A percentile compares a stretch with the other conserved stretches of the same genome.
phyloP scores from a whole-genome alignment of 2,329 filamentous ascomycete species.

The Podosphaera leucotricha region DNA sequence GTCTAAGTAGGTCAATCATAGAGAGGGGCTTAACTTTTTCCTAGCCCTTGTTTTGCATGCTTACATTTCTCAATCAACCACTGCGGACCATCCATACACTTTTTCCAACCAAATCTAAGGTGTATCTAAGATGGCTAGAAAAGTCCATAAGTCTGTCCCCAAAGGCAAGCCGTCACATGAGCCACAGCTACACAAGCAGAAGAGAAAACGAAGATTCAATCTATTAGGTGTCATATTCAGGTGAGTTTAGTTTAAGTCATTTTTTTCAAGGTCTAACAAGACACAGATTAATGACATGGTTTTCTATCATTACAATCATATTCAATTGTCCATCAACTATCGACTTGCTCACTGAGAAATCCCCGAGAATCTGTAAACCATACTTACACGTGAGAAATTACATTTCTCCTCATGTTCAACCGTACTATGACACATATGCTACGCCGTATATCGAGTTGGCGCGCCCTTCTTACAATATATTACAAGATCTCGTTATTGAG shows the following conservation, averaged over 20 bases:
- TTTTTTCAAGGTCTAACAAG: conserved; percentile 2
- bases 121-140: too few species aligned
- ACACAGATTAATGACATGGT: conserved; percentile 59
- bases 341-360: conserved; percentile 40
- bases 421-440: conserved; percentile 69
- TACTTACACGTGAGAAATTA: conserved; percentile 45
- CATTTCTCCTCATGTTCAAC: conserved; percentile 51
- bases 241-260: not conserved
- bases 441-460: conserved; percentile 58
- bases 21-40: too few species aligned
- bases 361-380: conserved; percentile 59
- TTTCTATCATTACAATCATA: conserved; percentile 53
- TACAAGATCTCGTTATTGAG: conserved; percentile 39
- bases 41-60: too few species aligned
- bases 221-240: not conserved
- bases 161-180: not conserved
- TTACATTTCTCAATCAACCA: too few species aligned
- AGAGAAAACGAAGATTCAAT: not conserved
- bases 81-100: too few species aligned
- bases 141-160: not conserved
- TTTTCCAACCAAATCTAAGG: too few species aligned
- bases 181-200: not conserved
- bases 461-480: conserved; percentile 47
- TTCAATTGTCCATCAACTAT: conserved; percentile 59
- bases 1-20: too few species aligned